phyloP scores from a whole-genome alignment of 2,329 filamentous ascomycete genomes.

The Colletotrichum tropicale region DNA sequence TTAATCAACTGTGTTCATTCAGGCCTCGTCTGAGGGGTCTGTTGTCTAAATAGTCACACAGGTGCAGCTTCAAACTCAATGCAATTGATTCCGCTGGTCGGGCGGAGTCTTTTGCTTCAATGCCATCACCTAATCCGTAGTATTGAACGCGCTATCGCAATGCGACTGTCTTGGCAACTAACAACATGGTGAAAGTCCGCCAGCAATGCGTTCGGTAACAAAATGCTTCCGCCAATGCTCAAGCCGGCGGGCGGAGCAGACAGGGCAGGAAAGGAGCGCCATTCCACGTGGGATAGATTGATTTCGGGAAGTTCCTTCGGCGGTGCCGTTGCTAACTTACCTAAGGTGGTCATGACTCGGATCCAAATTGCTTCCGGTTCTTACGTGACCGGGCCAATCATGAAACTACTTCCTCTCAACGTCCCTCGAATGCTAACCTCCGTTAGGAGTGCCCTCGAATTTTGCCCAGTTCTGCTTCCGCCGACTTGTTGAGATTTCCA shows the following conservation, averaged over 20 bases:
- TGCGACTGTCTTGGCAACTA: background rate
- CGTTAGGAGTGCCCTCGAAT: background rate
- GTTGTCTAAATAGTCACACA: background rate
- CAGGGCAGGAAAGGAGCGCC: background rate
- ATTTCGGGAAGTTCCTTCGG: slow-evolving; percentile 4
- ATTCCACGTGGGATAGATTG: background rate
- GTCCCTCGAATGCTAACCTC: background rate
- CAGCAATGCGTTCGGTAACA: background rate
- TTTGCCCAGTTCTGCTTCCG: background rate
- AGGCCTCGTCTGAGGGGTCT: background rate
- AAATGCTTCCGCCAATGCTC: background rate
- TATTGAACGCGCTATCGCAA: background rate
- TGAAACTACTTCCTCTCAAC: slow-evolving; percentile 1
- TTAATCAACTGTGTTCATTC: background rate
- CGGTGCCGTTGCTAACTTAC: background rate
- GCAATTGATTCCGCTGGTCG: background rate
- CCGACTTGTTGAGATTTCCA: background rate
- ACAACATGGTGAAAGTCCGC: background rate
- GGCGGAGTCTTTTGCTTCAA: background rate
- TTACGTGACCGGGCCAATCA: slow-evolving; percentile 17
- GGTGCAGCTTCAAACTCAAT: background rate
- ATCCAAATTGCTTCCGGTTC: slow-evolving; percentile 5
- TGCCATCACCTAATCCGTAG: background rate
- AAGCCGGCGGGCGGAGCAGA: background rate
- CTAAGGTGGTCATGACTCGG: slow-evolving; percentile 1